Evolutionary conservation across 495 filamentous ascomycete species (phyloP).

Genomic region (Aspergillus saccharolyticus): DNA sequence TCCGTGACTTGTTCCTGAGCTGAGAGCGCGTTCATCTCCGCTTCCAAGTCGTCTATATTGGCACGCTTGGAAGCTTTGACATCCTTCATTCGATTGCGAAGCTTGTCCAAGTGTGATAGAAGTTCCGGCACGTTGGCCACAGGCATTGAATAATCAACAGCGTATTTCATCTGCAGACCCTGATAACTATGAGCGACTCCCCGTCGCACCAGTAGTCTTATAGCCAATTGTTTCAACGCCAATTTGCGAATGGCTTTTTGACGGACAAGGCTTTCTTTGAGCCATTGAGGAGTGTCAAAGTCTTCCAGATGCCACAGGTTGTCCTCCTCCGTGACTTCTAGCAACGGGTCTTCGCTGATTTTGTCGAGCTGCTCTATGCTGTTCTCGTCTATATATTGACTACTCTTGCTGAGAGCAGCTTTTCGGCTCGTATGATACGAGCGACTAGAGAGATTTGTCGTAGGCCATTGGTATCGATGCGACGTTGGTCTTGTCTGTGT

Average conservation of each 20-base stretch:
- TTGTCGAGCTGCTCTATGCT: constrained; percentile 2
- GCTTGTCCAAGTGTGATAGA: constrained; percentile 27
- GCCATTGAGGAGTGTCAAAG: constrained; percentile 27
- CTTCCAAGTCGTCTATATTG: constrained; percentile 27
- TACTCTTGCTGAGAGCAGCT: neutral
- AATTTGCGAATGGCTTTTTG: constrained; percentile 40
- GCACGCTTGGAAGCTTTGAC: constrained; percentile 21
- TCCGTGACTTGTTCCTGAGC: constrained; percentile 13
- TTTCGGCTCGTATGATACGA: neutral
- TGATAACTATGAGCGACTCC: constrained; percentile 37
- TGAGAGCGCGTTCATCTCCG: constrained; percentile 15
- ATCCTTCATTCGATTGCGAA: constrained; percentile 28
- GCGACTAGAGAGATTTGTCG: constrained; percentile 13
- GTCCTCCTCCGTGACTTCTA: constrained; percentile 15
- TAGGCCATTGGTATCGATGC: constrained; percentile 7
- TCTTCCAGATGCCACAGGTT: constrained; percentile 12
- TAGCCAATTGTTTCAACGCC: constrained; percentile 40
- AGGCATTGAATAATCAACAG: constrained; percentile 22
- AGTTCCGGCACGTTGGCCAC: constrained; percentile 29
- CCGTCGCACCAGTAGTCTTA: constrained; percentile 37
- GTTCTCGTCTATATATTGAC: neutral
- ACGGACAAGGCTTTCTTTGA: constrained; percentile 26
- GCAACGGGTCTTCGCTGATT: constrained; percentile 10
- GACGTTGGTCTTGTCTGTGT: constrained; percentile 12
- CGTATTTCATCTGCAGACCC: constrained; percentile 34